These are phyloP conservation scores for Tremella mesenterica DNA, from an alignment of 768 basidiomycete species.

Conservation along the genomic window DNA sequence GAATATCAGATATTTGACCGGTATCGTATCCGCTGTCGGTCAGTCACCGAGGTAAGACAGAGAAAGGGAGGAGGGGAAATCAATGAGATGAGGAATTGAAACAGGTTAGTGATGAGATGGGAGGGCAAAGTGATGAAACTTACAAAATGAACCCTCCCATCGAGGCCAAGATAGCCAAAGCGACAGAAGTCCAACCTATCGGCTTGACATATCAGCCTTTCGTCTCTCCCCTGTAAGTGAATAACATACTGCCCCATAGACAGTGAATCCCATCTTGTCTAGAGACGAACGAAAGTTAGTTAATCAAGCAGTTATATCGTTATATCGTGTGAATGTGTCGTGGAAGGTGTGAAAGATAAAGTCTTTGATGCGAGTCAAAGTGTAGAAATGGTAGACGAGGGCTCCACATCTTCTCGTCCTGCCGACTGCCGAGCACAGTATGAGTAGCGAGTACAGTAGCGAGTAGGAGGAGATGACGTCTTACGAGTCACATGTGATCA, in stretches of 20 bases:
- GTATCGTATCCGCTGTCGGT: conserved; percentile 51
- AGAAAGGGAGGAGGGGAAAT: background rate
- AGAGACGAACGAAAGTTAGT: too few species aligned
- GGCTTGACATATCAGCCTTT: conserved; percentile 48
- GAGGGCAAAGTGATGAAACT: background rate
- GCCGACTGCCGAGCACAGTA: too few species aligned
- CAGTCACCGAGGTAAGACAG: background rate
- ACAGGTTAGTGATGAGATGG: background rate
- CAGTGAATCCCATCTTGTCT: background rate
- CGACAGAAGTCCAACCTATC: conserved; percentile 57
- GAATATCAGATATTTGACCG: conserved; percentile 68
- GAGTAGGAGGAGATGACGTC: too few species aligned
- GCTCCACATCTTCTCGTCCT: too few species aligned
- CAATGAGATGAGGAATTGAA: background rate
- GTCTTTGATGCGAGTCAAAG: too few species aligned
- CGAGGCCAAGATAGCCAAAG: conserved; percentile 59
- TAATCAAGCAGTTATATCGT: too few species aligned
- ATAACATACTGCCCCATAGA: background rate
- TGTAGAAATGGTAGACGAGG: too few species aligned
- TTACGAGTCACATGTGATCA: too few species aligned
- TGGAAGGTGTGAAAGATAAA: too few species aligned
- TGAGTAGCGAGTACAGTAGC: too few species aligned
- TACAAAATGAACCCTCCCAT: conserved; percentile 54
- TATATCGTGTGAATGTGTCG: too few species aligned
- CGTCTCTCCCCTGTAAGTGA: background rate